A percentile compares a stretch with the other conserved stretches of the same genome.
Evolutionary conservation across 129 eudicot genomes (phyloP).

Genomic region (Heracleum sosnowskyi): DNA sequence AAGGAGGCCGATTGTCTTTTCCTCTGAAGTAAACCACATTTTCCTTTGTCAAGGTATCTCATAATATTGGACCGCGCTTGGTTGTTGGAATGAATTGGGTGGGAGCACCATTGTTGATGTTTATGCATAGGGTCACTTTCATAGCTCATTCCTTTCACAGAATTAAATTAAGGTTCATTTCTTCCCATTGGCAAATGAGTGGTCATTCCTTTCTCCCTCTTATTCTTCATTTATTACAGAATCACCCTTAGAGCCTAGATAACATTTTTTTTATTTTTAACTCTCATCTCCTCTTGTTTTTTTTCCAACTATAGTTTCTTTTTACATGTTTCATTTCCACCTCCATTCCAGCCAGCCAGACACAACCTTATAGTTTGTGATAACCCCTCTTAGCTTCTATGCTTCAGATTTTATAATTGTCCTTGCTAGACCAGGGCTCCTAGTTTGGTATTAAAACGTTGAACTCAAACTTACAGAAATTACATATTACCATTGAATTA

Average conservation of each 20-base stretch:
- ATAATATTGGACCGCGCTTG: too few species aligned
- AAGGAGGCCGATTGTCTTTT: not conserved
- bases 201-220: too few species aligned
- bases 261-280: too few species aligned
- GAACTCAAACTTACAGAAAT: not conserved
- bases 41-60: not conserved
- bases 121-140: too few species aligned
- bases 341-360: not conserved
- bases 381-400: not conserved
- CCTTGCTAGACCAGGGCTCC: not conserved
- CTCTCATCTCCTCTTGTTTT: not conserved
- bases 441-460: not conserved
- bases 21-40: not conserved
- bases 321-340: not conserved
- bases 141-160: too few species aligned
- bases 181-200: too few species aligned
- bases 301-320: not conserved
- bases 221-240: too few species aligned
- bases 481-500: not conserved
- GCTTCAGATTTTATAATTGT: not conserved
- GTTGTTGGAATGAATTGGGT: too few species aligned
- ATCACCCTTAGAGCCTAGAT: too few species aligned
- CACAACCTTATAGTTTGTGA: not conserved
- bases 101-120: too few species aligned
- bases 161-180: too few species aligned